phyloP scores from a whole-genome alignment of 352 stramenopile genomes.

The Pilasporangium apinafurcum region DNA sequence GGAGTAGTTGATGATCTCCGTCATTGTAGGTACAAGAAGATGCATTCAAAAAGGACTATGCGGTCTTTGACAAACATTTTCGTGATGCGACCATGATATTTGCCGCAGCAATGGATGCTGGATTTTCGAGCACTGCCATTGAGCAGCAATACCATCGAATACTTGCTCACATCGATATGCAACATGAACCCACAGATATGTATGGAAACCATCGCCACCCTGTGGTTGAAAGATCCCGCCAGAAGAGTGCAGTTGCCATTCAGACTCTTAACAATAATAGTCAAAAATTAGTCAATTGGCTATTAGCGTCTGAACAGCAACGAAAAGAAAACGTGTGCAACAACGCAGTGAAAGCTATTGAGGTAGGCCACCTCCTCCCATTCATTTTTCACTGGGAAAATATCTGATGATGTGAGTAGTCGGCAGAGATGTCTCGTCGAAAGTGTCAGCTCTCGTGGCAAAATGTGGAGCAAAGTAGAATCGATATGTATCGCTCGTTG shows the following conservation, averaged over 20 bases:
- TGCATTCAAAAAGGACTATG: conserved; percentile 65
- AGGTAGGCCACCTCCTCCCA: conserved; percentile 32
- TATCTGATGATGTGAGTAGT: too few species aligned
- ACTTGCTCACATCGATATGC: too few species aligned
- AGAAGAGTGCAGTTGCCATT: conserved; percentile 12
- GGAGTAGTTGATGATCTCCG: background rate
- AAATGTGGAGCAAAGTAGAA: conserved; percentile 46
- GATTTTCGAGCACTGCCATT: conserved; percentile 64
- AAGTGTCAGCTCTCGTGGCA: conserved; percentile 65
- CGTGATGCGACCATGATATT: conserved; percentile 55
- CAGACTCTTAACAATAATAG: conserved; percentile 54
- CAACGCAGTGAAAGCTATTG: conserved; percentile 49
- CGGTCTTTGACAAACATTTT: conserved; percentile 67
- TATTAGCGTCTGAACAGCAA: conserved; percentile 57
- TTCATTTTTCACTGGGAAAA: background rate
- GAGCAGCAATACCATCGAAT: conserved; percentile 57
- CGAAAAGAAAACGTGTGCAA: conserved; percentile 61
- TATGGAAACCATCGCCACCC: too few species aligned
- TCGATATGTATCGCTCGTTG: conserved; percentile 62
- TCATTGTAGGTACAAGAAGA: conserved; percentile 41
- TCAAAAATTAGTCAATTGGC: conserved; percentile 76
- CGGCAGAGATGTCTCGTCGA: conserved; percentile 44
- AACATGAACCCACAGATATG: conserved; percentile 14
- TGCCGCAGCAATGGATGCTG: conserved; percentile 60
- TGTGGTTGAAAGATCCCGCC: conserved; percentile 6